Evolutionary conservation across 2,329 filamentous ascomycete species (phyloP).

Genomic region (Orbilia blumenaviensis): DNA sequence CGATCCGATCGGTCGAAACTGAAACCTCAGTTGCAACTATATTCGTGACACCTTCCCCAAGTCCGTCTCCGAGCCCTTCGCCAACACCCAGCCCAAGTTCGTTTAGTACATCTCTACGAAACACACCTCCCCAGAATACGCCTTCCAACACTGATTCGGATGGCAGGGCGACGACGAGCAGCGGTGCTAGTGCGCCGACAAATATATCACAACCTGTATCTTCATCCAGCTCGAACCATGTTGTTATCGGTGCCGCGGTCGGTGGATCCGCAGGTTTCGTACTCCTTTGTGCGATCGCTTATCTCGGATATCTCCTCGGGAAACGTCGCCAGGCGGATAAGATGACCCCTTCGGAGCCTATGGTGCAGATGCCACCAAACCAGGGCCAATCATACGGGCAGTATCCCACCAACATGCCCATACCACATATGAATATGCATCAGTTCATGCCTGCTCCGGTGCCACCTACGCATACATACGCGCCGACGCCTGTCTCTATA

Average conservation of each 20-base stretch:
- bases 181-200: neutral
- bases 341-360: constrained; percentile 20
- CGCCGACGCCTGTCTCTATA: neutral
- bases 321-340: constrained; percentile 19
- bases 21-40: neutral
- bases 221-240: neutral
- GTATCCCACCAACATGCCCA: neutral
- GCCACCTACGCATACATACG: neutral
- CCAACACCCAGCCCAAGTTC: neutral
- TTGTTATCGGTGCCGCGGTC: constrained; percentile 9
- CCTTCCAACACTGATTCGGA: neutral
- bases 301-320: constrained; percentile 2
- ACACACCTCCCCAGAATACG: neutral
- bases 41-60: neutral
- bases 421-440: neutral
- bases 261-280: constrained; percentile 6
- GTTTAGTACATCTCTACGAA: neutral
- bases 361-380: constrained; percentile 17
- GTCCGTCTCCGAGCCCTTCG: constrained; percentile 1
- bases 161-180: neutral
- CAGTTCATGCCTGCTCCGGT: constrained; percentile 3
- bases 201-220: neutral
- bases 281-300: neutral
- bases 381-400: neutral
- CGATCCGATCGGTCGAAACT: neutral